phyloP scores from a whole-genome alignment of 768 basidiomycete species.

The Kwoniella bestiolae region DNA sequence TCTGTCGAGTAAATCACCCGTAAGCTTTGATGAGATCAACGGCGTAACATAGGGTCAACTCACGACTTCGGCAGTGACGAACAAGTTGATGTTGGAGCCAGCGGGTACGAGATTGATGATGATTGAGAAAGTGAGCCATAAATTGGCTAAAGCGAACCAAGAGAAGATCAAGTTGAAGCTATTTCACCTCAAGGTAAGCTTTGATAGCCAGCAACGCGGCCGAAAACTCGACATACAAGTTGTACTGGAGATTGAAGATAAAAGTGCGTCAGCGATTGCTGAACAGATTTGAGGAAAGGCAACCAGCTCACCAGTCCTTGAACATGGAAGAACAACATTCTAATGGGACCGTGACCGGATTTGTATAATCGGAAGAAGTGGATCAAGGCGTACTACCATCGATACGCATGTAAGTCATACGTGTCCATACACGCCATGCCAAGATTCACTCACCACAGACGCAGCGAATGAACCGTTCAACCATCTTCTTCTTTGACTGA shows the following conservation, averaged over 20 bases:
- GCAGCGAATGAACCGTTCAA: conserved; percentile 56
- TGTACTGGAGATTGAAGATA: conserved; percentile 30
- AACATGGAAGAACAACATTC: conserved; percentile 96
- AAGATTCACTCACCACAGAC: conserved; percentile 26
- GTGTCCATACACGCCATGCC: too few species aligned
- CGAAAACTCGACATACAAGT: conserved; percentile 53
- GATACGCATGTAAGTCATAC: too few species aligned
- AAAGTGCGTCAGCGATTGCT: neutral
- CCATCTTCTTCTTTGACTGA: conserved; percentile 57
- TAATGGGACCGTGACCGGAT: conserved; percentile 54
- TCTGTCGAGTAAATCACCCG: conserved; percentile 61
- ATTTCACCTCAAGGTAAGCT: conserved; percentile 5
- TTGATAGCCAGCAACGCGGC: conserved; percentile 9
- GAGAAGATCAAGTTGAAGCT: conserved; percentile 52
- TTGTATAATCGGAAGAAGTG: conserved; percentile 51
- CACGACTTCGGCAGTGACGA: conserved; percentile 73
- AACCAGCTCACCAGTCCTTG: conserved; percentile 74
- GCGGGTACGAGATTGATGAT: conserved; percentile 74
- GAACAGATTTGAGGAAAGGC: neutral
- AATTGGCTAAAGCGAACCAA: conserved; percentile 48
- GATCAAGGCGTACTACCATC: conserved; percentile 44
- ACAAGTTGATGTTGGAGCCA: conserved; percentile 62
- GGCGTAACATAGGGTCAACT: conserved; percentile 61
- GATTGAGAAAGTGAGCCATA: conserved; percentile 67
- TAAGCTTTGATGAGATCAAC: conserved; percentile 57